phyloP scores from a whole-genome alignment of 768 basidiomycete species.

The Fibroporia radiculosa region DNA sequence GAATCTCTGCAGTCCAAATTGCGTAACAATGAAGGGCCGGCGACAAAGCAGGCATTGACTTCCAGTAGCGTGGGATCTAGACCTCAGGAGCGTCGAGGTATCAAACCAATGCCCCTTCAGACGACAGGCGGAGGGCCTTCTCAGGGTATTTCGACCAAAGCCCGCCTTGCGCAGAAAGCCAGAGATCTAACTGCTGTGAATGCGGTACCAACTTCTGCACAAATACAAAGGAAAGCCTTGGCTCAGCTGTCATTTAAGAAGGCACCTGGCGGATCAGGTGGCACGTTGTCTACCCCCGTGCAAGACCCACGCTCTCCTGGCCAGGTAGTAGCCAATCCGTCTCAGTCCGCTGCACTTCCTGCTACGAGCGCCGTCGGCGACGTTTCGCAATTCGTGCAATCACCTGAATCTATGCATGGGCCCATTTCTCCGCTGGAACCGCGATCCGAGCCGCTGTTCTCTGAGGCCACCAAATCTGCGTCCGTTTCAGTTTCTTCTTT shows the following conservation, averaged over 20 bases:
- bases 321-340: background rate
- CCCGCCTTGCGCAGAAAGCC: conserved; percentile 10
- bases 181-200: background rate
- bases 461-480: background rate
- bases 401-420: conserved; percentile 1
- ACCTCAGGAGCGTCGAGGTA: background rate
- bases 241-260: conserved; percentile 13
- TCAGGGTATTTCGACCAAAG: conserved; percentile 14
- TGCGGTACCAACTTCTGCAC: background rate
- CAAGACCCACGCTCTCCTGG: background rate
- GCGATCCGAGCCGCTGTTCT: no score
- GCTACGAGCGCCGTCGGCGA: background rate
- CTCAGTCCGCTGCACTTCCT: background rate
- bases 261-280: conserved; percentile 2
- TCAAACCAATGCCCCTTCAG: background rate
- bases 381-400: conserved; percentile 1
- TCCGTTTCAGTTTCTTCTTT: background rate
- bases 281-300: background rate
- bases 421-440: background rate
- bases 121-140: background rate
- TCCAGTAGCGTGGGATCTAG: background rate
- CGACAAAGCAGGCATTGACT: background rate
- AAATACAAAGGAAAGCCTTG: background rate
- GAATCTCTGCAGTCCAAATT: no score
- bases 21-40: background rate